These are phyloP conservation scores for Elsinoe fawcettii DNA, from an alignment of 2,329 filamentous ascomycete genomes.

Conservation along the genomic window DNA sequence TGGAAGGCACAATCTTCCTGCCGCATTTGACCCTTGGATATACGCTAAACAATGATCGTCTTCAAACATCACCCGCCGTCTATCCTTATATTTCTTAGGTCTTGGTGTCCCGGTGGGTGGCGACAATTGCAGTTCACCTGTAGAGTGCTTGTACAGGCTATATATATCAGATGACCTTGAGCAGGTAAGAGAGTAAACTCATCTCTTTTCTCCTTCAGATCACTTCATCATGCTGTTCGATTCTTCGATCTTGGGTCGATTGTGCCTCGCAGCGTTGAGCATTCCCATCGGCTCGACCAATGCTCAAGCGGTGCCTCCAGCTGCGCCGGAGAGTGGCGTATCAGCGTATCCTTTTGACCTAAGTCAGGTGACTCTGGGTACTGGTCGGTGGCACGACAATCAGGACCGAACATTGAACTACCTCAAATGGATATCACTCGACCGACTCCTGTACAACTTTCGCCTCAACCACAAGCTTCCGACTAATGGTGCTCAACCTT, in stretches of 20 bases:
- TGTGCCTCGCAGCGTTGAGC: background rate
- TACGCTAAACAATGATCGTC: background rate
- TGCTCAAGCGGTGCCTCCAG: conserved; percentile 10
- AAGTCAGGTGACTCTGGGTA: conserved; percentile 34
- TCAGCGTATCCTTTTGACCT: conserved; percentile 35
- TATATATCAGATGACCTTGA: background rate
- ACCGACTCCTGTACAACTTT: conserved; percentile 45
- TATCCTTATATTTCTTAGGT: background rate
- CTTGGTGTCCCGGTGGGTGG: conserved; percentile 5
- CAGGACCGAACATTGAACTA: conserved; percentile 43
- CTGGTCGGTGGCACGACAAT: conserved; percentile 38
- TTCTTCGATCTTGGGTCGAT: background rate
- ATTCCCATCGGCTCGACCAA: background rate
- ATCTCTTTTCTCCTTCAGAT: background rate
- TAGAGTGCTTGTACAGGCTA: too few relatives aligned
- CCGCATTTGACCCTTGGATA: background rate
- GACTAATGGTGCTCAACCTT: conserved; percentile 39
- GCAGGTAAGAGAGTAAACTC: background rate
- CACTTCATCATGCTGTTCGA: background rate
- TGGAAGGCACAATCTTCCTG: background rate
- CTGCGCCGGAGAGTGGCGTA: conserved; percentile 27
- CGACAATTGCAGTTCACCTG: too few relatives aligned
- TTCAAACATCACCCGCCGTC: background rate
- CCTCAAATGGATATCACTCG: conserved; percentile 39
- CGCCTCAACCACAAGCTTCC: conserved; percentile 40